Base-by-base conservation (phyloP, 805 yeast species). In the Yamadazyma nakazawae region DNA sequence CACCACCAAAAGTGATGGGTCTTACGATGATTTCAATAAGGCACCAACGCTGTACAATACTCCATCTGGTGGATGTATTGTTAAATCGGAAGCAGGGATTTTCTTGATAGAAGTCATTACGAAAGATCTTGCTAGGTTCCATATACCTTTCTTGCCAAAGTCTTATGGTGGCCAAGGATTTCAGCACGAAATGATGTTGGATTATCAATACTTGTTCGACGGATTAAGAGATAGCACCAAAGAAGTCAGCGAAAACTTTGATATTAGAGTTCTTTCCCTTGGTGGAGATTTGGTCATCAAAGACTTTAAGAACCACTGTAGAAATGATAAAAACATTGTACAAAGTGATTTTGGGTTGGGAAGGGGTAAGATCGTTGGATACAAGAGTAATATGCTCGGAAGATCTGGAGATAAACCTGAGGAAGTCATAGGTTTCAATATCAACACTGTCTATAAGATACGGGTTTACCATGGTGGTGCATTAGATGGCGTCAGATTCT, bases 401-500 rank as follows among this genome's bases (percentile, higher is more conserved):
- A 48, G 54, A 34, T 39, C 49, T 11, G 40, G 63, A 1, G 58
- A 60, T 13, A 50, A 57, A 3, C 62, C 63, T 1, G 54, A 58
- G 32, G 36, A 39, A 4, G 40, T 62, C 6, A 59, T 61, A 5
- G 64, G 68, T 4, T 67, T 74, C 49, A 68, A 72, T 53, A 62
- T 75, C 13, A 51, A 52, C 12, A 55, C 58, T 7, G 68, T 86
- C 2, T 62, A 59, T n/a, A 72, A 71, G 41, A 76, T 90, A 1
- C 74, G 88, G 47, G 76, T 90, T 0, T 84, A 80, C 53, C 80
- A 83, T 54, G 97, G 96, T 2, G 61, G 67, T 18, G 95, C 96
- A 0, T 64, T 94, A 17, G 96, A 91, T 64, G 98, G 98, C 5
- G 56, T 92, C 13, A 80, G 81, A 47, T 74, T 90, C 54, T 70